Evolutionary conservation across 106 monocot genomes (phyloP).

Genomic region (Agapanthus africanus): DNA sequence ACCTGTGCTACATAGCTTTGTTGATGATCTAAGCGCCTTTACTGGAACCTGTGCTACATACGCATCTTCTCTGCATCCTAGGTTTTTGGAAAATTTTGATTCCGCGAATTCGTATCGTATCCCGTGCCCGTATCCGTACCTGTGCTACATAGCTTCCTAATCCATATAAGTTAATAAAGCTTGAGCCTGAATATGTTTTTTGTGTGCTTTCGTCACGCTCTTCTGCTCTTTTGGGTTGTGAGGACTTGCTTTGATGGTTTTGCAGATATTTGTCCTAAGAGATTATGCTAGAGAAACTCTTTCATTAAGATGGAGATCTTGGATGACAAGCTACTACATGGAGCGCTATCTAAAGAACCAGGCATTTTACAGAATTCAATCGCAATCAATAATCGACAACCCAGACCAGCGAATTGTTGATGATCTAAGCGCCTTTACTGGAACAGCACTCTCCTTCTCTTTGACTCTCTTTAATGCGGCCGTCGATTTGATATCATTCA

Average conservation of each 20-base stretch:
- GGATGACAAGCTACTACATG: conserved; percentile 99
- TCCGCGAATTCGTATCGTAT: too few species aligned
- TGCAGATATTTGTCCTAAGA: conserved; percentile 90
- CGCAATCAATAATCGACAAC: conserved; percentile 83
- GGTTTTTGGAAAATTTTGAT: too few species aligned
- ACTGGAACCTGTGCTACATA: too few species aligned
- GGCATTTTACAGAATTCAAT: conserved; percentile 75
- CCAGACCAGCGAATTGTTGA: conserved; percentile 98
- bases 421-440: conserved; percentile 79
- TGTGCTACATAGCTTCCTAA: too few species aligned
- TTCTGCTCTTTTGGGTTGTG: neutral
- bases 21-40: conserved; percentile 81
- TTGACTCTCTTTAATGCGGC: conserved; percentile 84
- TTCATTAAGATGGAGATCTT: conserved; percentile 94
- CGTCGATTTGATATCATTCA: conserved; percentile 93
- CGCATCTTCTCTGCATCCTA: too few species aligned
- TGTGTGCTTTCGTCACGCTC: neutral
- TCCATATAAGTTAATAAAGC: too few species aligned
- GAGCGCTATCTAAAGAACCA: conserved; percentile 74
- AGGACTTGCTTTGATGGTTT: conserved; percentile 2
- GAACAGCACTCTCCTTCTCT: conserved; percentile 86
- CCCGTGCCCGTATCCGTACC: too few species aligned
- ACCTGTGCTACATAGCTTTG: too few species aligned
- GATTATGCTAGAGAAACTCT: conserved; percentile 94
- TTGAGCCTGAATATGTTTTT: neutral